Conservation (phyloP, 108 stramenopile species). For the Bacterosira constricta region DNA sequence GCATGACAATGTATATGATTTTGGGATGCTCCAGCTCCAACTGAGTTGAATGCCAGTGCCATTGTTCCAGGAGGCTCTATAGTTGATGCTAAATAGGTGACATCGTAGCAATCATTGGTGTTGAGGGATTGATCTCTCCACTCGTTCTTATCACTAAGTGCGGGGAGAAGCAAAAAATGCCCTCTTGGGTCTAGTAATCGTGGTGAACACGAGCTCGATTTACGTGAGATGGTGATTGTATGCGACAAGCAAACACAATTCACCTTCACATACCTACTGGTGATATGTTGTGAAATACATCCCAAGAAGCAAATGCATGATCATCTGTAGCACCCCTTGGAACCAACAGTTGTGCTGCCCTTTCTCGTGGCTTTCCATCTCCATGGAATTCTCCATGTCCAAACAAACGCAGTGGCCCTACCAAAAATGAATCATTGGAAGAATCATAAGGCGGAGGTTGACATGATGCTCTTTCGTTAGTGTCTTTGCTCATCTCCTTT, state of each 20-base stretch:
- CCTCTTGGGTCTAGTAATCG: constrained; percentile 62
- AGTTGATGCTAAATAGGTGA: constrained; percentile 50
- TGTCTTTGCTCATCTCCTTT: constrained; percentile 20
- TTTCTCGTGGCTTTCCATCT: constrained; percentile 45
- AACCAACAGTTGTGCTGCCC: constrained; percentile 21
- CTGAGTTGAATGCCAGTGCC: constrained; percentile 55
- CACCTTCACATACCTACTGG: no score
- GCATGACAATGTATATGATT: constrained; percentile 70
- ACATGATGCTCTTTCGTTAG: constrained; percentile 17
- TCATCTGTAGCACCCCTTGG: neutral
- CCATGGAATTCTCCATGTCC: constrained; percentile 32
- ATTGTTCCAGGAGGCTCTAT: constrained; percentile 49
- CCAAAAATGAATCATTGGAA: constrained; percentile 55
- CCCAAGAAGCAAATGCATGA: constrained; percentile 42
- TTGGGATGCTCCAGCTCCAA: constrained; percentile 66
- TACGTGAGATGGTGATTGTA: no score
- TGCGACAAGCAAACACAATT: no score
- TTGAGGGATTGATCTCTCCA: constrained; percentile 62
- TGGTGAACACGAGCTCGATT: no score
- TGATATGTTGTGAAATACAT: constrained; percentile 63
- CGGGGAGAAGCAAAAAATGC: constrained; percentile 61
- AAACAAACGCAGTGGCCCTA: constrained; percentile 51
- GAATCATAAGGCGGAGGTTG: constrained; percentile 59
- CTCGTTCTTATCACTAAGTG: constrained; percentile 23
- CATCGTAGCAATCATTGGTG: constrained; percentile 46